Evolutionary conservation across 2,329 filamentous ascomycete genomes (phyloP), one percentile per base, ranked within the genome.

Genomic region (Biscogniauxia sp.): DNA sequence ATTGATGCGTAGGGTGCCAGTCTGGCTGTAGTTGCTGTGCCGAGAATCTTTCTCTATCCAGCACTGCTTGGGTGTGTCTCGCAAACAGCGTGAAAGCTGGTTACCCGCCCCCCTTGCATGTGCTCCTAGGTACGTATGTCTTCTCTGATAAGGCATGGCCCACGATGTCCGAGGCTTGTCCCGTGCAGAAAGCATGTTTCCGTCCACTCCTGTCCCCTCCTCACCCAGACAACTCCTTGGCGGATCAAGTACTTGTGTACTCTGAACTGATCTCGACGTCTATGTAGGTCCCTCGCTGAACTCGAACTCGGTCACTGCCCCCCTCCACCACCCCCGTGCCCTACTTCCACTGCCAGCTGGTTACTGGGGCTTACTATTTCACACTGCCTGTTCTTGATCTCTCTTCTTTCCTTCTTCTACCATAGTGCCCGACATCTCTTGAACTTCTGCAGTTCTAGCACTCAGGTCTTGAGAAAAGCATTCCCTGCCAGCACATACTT

Each of bases 91-190:
- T 65, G 54, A 45, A 54, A 56, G 53, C 54, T 51, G 50, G 20
- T 57, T 19, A 28, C 51, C 37, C 15, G 37, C 8, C n/a, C 32
- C 52, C 41, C 51, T 3, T 15, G 23, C 25, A 54, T 32, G 54
- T 55, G 20, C 28, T 55, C 50, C 28, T 13, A 54, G 58, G 57
- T 62, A 28, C 53, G 62, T 62, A 28, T 51, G 62, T 64, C 45
- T 28, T 11, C 17, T 17, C 32, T 1, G 53, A 17, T n/a, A 20
- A 54, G 23, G 17, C 32, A 3, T 13, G 50, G 6, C 32, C 8
- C 41, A 11, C 23, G 37, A 13, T 15, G 49, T 13, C n/a, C n/a
- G 5, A 32, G 17, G 26, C 13, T 15, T 45, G 19, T 7, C n/a
- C 11, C 11, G 28, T 13, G 9, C 26, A 13, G 49, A 20, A 8